A percentile compares a stretch with the other conserved stretches of the same genome.
Conservation (phyloP, 306 rosid species). For the Fragaria iinumae region DNA sequence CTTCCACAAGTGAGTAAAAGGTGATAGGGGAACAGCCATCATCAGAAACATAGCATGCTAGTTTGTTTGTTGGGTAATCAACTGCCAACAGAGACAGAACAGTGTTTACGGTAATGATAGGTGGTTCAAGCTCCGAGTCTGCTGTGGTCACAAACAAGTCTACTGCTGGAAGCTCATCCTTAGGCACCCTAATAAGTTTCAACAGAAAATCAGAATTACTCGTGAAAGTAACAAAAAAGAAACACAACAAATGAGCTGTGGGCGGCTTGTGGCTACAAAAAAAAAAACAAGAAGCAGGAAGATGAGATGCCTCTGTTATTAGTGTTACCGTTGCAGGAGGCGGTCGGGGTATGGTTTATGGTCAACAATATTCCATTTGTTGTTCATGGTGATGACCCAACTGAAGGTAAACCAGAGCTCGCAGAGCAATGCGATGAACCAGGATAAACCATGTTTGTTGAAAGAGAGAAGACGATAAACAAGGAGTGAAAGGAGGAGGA, state of each 20-base stretch:
- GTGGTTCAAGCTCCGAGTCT: conserved; percentile 54
- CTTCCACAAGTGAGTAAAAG: conserved; percentile 53
- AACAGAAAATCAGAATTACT: neutral
- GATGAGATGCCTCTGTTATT: neutral
- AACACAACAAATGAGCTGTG: neutral
- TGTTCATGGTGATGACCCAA: conserved; percentile 12
- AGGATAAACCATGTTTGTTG: conserved; percentile 8
- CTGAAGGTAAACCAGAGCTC: conserved; percentile 31
- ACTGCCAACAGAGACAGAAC: conserved; percentile 64
- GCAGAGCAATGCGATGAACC: conserved; percentile 28
- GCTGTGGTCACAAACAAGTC: conserved; percentile 74
- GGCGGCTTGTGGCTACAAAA: neutral
- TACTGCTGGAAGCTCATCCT: conserved; percentile 52
- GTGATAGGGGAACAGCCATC: conserved; percentile 59
- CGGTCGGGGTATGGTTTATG: conserved; percentile 21
- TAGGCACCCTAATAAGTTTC: conserved; percentile 24
- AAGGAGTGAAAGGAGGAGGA: conserved; percentile 28
- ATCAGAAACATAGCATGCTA: conserved; percentile 75
- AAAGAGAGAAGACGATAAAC: conserved; percentile 27
- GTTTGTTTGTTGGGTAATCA: conserved; percentile 61
- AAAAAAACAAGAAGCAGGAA: neutral
- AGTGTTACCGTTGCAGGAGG: conserved; percentile 23
- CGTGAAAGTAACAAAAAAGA: neutral
- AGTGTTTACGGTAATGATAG: conserved; percentile 58
- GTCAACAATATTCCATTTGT: conserved; percentile 26